Conservation (phyloP, 2,329 filamentous ascomycete genomes). For the Sporothrix schenckii region DNA sequence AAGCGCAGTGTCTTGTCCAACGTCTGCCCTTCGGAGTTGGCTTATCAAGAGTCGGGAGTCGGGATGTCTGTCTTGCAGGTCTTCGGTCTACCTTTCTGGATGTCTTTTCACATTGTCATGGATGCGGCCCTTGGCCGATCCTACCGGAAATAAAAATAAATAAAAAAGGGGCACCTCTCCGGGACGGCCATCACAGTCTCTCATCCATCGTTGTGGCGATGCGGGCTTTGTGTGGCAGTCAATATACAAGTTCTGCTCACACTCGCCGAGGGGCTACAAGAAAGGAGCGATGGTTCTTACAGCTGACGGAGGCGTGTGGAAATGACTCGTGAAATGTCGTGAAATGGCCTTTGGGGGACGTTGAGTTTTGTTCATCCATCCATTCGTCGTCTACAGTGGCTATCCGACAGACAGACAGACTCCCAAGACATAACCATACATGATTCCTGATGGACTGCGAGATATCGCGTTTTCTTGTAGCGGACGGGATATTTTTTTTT, state of each 20-base stretch:
- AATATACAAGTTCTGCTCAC: neutral
- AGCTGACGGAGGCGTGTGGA: neutral
- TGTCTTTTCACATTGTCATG: neutral
- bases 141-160: neutral
- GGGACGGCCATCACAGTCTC: neutral
- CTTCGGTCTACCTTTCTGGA: neutral
- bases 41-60: neutral
- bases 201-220: neutral
- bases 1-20: no score
- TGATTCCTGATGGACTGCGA: neutral
- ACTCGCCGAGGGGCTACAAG: neutral
- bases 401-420: neutral
- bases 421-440: conserved; percentile 1
- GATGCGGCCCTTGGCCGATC: conserved; percentile 10
- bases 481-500: neutral
- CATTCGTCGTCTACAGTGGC: neutral
- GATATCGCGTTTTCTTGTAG: no score
- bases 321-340: neutral
- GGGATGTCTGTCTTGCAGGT: neutral
- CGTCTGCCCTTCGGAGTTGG: neutral
- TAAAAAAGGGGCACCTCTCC: neutral
- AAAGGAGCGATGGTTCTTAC: conserved; percentile 4
- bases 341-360: neutral
- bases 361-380: neutral
- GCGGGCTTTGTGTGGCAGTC: conserved; percentile 7